Base-by-base conservation (phyloP, 805 yeast genomes). In the Starmerella floris region DNA sequence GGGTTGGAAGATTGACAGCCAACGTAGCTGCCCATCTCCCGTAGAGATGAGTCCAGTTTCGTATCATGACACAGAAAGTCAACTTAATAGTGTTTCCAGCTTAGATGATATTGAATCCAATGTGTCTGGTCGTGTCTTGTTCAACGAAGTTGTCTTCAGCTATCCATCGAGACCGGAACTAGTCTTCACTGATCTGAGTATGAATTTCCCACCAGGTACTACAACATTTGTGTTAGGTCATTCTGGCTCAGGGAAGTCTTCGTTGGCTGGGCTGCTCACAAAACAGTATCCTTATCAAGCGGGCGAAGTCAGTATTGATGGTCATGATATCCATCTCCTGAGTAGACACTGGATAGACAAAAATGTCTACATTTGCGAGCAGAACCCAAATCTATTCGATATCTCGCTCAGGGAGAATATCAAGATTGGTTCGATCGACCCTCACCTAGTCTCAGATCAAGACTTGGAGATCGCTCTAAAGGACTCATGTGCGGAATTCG, bases 171-270 rank as follows among this genome's bases (percentile, higher is more conserved):
- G 88, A 50, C 65, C 67, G 0, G 63, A 63, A 1, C 58, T 60
- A 2, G 74, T 74, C 0, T 56, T 91, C 15, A 59, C 68, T 0
- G 52, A 69, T 37, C 63, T 79, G 1, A 54, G 59, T n/a, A 43
- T 80, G 22, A 50, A 51, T 1, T 62, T 85, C 28, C 59, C 64
- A 1, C 58, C 72, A 0, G 67, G 71, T 1, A 50, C 62, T 26
- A 55, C 72, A 5, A 74, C 78, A 1, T 88, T 74, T 52, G 60
- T 91, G 3, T 72, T 91, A 33, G 99, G 99, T 1, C 68, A 70
- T 46, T 85, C 96, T 0, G 99, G 99, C 0, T 77, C 87, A 0
- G 98, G 98, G 0, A 91, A 91, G 58, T 88, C 97, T 0, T 80
- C 97, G 0, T 47, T 91, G 2, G 72, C 79, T 0, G 70, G 70